These are phyloP conservation scores for Vickermania ingenoplastis DNA, from an alignment of 208 protist genomes.

Conservation along the genomic window DNA sequence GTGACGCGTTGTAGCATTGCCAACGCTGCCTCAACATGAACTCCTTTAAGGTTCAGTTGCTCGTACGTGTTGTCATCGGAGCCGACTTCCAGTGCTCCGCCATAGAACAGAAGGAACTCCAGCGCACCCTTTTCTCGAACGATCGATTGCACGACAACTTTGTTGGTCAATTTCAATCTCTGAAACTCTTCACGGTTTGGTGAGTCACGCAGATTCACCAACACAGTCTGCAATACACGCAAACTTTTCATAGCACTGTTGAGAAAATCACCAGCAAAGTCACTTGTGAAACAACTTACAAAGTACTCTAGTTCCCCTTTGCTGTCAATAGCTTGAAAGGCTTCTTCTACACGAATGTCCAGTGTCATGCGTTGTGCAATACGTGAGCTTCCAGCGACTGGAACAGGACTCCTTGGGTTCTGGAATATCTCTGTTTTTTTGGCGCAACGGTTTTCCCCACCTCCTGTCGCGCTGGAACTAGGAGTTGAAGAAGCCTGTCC, in stretches of 20 bases:
- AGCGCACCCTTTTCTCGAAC: not conserved
- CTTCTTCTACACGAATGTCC: not conserved
- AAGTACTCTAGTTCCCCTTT: not conserved
- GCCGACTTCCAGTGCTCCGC: not conserved
- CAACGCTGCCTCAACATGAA: too few species aligned
- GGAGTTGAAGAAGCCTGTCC: too few species aligned
- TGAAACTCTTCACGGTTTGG: not conserved
- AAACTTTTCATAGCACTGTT: not conserved
- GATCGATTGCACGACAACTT: not conserved
- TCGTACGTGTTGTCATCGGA: not conserved
- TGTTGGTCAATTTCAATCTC: not conserved
- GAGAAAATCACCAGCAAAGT: not conserved
- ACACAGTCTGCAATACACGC: not conserved
- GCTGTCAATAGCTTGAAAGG: not conserved
- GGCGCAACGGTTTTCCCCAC: too few species aligned
- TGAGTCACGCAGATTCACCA: not conserved
- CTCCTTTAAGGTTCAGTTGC: too few species aligned
- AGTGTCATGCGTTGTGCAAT: not conserved
- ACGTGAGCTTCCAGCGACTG: too few species aligned
- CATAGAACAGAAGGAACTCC: not conserved
- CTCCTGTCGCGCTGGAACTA: too few species aligned
- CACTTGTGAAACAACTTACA: slow-evolving; percentile 1
- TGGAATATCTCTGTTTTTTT: too few species aligned
- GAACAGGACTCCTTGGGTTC: too few species aligned
- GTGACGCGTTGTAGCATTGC: too few species aligned